Evolutionary conservation across 2,329 filamentous ascomycete species (phyloP), one percentile per base, ranked within the genome.

Genomic region (Colletotrichum siamense): DNA sequence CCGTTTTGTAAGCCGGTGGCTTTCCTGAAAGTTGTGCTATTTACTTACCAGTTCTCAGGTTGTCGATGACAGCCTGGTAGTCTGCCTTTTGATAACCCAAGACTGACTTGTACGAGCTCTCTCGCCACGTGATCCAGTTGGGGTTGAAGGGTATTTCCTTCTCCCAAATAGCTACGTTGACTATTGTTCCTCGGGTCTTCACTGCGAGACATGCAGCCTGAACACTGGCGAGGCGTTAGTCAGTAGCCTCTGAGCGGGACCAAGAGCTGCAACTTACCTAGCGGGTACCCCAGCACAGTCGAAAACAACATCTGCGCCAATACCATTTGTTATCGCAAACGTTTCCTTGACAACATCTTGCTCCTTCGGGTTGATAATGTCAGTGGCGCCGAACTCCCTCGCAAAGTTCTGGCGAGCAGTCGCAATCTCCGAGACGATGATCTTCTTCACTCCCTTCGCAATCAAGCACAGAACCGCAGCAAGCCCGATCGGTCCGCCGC

Each of bases 401-500:
- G 90, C 90, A 63, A 91, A 89, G 12, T 85, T 82, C 79, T 90
- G 88, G 16, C 92, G 84, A 34, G 85, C 84, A 6, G 82, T 82
- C 2, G 89, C 89, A 1, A 92, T 83, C 80, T 94, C 92, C 12
- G 87, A 88, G 18, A 92, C 88, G 62, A 93, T 90, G 34, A 94
- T 90, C 22, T 87, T 87, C 26, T 86, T 86, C 1, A 87, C 89
- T 0, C 89, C 89, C 18, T 87, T 85, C 3, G 90, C 88, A 13
- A 87, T 85, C 8, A 94, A 84, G n/a, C 89, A 89, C 75, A 92
- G 89, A 3, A 93, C 87, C 6, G 93, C 85, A 1, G 90, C 89
- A 13, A 93, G 84, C 0, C 91, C 92, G 64, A 94, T 93, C 0
- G 92, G 92, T 0, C 92, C 92, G 1, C 90, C 91, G 7, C 92